Percentiles rank a stretch among this genome's conserved stretches.
Evolutionary conservation across 495 filamentous ascomycete genomes (phyloP).

Genomic region (Venustampulla echinocandica): DNA sequence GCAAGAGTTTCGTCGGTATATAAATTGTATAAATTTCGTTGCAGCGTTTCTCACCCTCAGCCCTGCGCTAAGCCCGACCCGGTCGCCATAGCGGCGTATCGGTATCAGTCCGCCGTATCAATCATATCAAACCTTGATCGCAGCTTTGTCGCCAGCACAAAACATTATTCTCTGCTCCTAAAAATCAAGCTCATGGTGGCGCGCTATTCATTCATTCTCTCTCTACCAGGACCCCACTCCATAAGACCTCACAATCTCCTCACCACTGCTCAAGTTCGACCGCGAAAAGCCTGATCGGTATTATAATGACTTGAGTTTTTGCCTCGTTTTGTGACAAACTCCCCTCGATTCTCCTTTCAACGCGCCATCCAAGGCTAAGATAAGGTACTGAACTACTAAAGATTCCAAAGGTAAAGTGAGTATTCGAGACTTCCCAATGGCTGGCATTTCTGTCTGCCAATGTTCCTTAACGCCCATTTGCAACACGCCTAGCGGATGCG

Average conservation of each 20-base stretch:
- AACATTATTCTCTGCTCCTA: background rate
- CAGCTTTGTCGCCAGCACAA: background rate
- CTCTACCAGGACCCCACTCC: constrained; percentile 7
- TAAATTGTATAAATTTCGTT: background rate
- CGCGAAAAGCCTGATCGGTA: background rate
- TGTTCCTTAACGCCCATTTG: constrained; percentile 1
- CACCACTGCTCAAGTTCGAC: too few species aligned
- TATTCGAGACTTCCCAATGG: too few species aligned
- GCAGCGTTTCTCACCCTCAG: too few species aligned
- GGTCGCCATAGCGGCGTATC: too few species aligned
- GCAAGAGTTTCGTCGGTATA: background rate
- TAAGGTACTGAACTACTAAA: too few species aligned
- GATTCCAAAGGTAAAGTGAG: constrained; percentile 12
- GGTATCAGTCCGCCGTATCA: too few species aligned
- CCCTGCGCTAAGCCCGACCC: too few species aligned
- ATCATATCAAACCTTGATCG: background rate
- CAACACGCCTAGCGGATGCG: background rate
- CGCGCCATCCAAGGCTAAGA: constrained; percentile 21
- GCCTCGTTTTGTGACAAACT: constrained; percentile 10
- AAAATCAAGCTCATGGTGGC: too few species aligned
- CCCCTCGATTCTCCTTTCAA: constrained; percentile 7
- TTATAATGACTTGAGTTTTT: constrained; percentile 20
- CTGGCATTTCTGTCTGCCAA: constrained; percentile 5
- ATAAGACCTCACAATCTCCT: constrained; percentile 12
- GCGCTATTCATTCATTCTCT: too few species aligned